Evolutionary conservation across 164 flowering plant species (phyloP), one percentile per base, ranked within the genome.

Genomic region (Magnolia officinalis): DNA sequence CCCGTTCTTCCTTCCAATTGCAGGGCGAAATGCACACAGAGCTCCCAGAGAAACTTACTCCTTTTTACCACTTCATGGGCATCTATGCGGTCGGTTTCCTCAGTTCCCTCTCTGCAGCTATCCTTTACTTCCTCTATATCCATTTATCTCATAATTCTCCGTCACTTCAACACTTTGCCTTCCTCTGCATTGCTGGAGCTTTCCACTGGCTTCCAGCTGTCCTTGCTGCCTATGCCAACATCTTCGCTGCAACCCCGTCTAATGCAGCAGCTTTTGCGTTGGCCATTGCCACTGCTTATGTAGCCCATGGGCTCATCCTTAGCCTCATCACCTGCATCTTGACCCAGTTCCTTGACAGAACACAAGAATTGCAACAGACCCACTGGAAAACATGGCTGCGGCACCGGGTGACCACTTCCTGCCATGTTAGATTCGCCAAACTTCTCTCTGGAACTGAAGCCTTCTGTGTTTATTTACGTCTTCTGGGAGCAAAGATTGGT

Each of bases 371-470:
- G 5, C 72, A 81, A 52, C 79, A 80, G 77, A 45, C 74, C 58
- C 81, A 82, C 24, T 14, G 82, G 26, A 89, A 73, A 73, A 83
- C 75, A 19, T 91, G 92, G 92, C 78, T 89, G 3, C 81, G 86
- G 9, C 88, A 85, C 70, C 82, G 90, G 45, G 80, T 90, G n/a
- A 80, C 77, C 11, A 75, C 83, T n/a, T 77, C 92, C 45, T 85
- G 88, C 75, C 96, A 92, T 79, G 88, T 86, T 23, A 78, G 90
- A 75, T 90, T 92, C 74, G 88, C 90, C 23, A 86, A 86, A 71
- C 83, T 92, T 63, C 81, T 92, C 50, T 89, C 92, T n/a, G 94
- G 96, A 73, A 92, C 96, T 51, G 96, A 90, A 84, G 92, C 94
- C 24, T 88, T 90, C 77, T 89, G 91, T 87, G 81, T 89, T 24